A percentile compares a stretch with the other conserved stretches of the same genome.
Conservation (phyloP, 2,329 filamentous ascomycete genomes). For the Nigrospora sphaerica region DNA sequence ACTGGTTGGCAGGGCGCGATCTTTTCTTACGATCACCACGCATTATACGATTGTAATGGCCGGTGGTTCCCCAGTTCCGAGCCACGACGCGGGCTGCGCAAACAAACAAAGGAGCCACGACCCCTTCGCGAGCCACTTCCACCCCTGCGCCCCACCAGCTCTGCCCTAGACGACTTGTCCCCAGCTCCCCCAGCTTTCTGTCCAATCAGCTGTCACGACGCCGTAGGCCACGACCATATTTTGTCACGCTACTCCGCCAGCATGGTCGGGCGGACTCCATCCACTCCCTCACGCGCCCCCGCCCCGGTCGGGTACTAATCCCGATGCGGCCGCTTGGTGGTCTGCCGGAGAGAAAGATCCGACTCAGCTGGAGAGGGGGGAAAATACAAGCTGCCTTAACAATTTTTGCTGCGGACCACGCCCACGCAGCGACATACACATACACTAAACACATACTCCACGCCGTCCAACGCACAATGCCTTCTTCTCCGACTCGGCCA, state of each 20-base stretch:
- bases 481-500: background rate
- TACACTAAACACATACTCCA: too few relatives aligned
- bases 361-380: background rate
- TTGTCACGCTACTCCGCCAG: background rate
- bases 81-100: too few relatives aligned
- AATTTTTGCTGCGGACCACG: slow-evolving; percentile 6
- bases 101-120: too few relatives aligned
- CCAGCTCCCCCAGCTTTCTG: too few relatives aligned
- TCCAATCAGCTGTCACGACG: background rate
- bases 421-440: too few relatives aligned
- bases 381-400: slow-evolving; percentile 13
- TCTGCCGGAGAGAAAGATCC: background rate
- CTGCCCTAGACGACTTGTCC: too few relatives aligned
- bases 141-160: too few relatives aligned
- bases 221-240: background rate
- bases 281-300: background rate
- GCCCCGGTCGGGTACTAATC: background rate
- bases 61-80: too few relatives aligned
- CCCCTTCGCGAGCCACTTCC: too few relatives aligned
- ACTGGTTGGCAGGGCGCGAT: too few relatives aligned
- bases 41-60: too few relatives aligned
- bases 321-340: background rate
- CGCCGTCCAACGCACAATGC: background rate
- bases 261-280: background rate
- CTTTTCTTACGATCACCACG: too few relatives aligned